A percentile compares a stretch with the other conserved stretches of the same genome.
phyloP scores from a whole-genome alignment of 2,329 filamentous ascomycete species.

The Lecanicillium sp. region DNA sequence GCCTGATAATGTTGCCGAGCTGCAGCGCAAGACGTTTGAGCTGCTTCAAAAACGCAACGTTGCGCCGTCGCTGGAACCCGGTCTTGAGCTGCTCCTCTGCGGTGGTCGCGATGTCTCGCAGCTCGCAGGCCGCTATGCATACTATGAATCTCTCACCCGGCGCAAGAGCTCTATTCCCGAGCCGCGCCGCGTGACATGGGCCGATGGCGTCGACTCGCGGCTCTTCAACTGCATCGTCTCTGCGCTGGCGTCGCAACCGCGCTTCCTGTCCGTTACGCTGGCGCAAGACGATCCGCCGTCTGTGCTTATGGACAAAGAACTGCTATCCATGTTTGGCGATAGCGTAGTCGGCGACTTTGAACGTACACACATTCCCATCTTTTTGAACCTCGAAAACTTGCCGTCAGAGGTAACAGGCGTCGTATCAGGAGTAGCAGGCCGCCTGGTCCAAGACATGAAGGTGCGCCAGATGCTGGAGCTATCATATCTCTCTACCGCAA shows the following conservation, averaged over 20 bases:
- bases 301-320: conserved; percentile 60
- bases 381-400: conserved; percentile 71
- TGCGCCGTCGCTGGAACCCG: conserved; percentile 58
- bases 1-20: conserved; percentile 68
- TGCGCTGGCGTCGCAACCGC: conserved; percentile 52
- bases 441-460: conserved; percentile 65
- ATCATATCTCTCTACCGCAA: conserved; percentile 82
- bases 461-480: conserved; percentile 58
- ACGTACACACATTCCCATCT: conserved; percentile 73
- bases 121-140: conserved; percentile 28
- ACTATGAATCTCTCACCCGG: conserved; percentile 23
- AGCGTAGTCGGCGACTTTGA: conserved; percentile 68
- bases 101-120: conserved; percentile 52
- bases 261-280: conserved; percentile 66
- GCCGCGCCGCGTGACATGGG: conserved; percentile 34
- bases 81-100: conserved; percentile 71
- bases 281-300: conserved; percentile 68
- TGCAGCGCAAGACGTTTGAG: conserved; percentile 75
- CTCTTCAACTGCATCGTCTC: conserved; percentile 56
- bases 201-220: conserved; percentile 52
- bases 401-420: conserved; percentile 89
- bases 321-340: conserved; percentile 59
- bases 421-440: conserved; percentile 84
- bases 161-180: conserved; percentile 28
- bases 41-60: conserved; percentile 74